Evolutionary conservation across 1,139 yeast species (phyloP).

Genomic region (Candida sanyaensis): DNA sequence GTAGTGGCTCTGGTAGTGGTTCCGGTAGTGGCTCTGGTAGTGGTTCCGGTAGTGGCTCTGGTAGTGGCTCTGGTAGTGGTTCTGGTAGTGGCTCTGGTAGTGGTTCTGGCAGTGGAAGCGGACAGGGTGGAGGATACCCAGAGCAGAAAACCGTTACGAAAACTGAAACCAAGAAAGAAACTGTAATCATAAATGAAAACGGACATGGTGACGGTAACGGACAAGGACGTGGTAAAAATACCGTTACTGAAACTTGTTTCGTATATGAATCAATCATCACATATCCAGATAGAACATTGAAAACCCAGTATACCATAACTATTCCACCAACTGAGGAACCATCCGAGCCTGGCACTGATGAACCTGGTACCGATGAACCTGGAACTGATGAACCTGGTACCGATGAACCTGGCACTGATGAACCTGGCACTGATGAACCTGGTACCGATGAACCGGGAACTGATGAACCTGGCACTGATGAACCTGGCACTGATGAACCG

Average conservation of each 20-base stretch:
- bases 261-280: slow-evolving; percentile 1
- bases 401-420: too few relatives aligned
- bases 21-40: not conserved
- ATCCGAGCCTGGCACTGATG: too few relatives aligned
- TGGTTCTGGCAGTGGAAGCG: too few relatives aligned
- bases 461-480: too few relatives aligned
- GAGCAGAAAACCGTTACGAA: not conserved
- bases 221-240: not conserved
- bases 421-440: too few relatives aligned
- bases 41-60: not conserved
- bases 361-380: too few relatives aligned
- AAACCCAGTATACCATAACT: not conserved
- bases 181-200: not conserved
- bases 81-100: not conserved
- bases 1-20: not conserved
- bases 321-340: not conserved
- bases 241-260: slow-evolving; percentile 2
- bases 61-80: not conserved
- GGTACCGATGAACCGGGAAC: too few relatives aligned
- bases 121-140: not conserved
- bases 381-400: too few relatives aligned
- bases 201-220: not conserved
- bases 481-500: too few relatives aligned
- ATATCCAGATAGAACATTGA: not conserved
- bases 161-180: not conserved